Percentiles rank a stretch among this genome's conserved stretches.
These are phyloP conservation scores for Tarenaya hassleriana DNA, from an alignment of 345 rosid genomes.

Conservation along the genomic window DNA sequence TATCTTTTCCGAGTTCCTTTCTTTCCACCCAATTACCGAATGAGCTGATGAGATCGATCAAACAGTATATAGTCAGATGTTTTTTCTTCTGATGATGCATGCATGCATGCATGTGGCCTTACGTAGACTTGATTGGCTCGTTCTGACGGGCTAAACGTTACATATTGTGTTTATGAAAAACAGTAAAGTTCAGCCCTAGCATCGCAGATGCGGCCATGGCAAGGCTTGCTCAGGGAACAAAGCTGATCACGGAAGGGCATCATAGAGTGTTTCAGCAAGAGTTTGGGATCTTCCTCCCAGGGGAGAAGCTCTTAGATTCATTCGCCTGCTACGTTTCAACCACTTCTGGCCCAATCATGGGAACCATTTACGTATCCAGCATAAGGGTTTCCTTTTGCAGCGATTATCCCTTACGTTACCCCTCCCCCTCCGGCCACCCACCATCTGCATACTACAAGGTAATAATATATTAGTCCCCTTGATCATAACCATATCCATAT, in stretches of 20 bases:
- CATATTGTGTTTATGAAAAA: background rate
- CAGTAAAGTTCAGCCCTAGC: constrained; percentile 66
- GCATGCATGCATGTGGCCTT: too few relatives aligned
- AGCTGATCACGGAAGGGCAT: constrained; percentile 61
- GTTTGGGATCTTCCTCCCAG: constrained; percentile 38
- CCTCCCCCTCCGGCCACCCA: constrained; percentile 29
- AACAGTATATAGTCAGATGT: too few relatives aligned
- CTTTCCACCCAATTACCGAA: too few relatives aligned
- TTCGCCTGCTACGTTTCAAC: constrained; percentile 75
- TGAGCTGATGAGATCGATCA: too few relatives aligned
- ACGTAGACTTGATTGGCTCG: too few relatives aligned
- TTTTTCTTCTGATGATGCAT: too few relatives aligned
- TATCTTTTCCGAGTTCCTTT: too few relatives aligned
- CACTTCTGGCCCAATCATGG: constrained; percentile 63
- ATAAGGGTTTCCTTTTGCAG: constrained; percentile 58
- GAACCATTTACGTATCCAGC: constrained; percentile 63
- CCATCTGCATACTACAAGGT: constrained; percentile 68
- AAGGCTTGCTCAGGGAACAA: constrained; percentile 71
- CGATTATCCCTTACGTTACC: constrained; percentile 47
- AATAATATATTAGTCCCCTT: background rate
- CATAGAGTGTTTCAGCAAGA: constrained; percentile 59
- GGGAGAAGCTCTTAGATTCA: constrained; percentile 63
- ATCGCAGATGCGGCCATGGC: constrained; percentile 77
- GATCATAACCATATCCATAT: background rate
- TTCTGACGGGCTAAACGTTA: too few relatives aligned